Evolutionary conservation across 495 filamentous ascomycete genomes (phyloP).

Genomic region (Aspergillus biplanus): DNA sequence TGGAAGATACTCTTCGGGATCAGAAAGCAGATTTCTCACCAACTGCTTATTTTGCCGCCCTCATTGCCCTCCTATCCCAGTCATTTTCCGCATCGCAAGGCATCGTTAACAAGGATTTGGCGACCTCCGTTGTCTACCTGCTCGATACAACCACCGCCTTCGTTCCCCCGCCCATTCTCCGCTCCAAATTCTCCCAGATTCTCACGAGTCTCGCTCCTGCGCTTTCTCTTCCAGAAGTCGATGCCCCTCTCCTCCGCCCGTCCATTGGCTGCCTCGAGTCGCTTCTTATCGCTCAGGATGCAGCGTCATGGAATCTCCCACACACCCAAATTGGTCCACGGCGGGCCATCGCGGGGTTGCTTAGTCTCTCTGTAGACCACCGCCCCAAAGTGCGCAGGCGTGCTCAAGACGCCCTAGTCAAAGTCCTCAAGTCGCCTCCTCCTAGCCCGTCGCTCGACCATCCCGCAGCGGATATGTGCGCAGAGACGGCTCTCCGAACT

Average conservation of each 20-base stretch:
- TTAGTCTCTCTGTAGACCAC: constrained; percentile 81
- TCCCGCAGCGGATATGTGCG: constrained; percentile 93
- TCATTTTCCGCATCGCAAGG: constrained; percentile 63
- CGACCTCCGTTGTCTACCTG: constrained; percentile 89
- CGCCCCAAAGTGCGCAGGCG: constrained; percentile 94
- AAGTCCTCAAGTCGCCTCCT: constrained; percentile 79
- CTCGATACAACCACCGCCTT: constrained; percentile 87
- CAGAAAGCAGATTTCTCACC: constrained; percentile 80
- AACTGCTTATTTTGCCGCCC: constrained; percentile 93
- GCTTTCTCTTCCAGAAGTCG: constrained; percentile 76
- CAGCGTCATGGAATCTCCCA: constrained; percentile 81
- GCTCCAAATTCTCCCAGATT: constrained; percentile 92
- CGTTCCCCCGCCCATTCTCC: constrained; percentile 81
- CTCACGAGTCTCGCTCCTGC: constrained; percentile 83
- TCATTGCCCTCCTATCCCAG: constrained; percentile 86
- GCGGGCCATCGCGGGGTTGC: constrained; percentile 81
- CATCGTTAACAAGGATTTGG: constrained; percentile 79
- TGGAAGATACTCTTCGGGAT: constrained; percentile 88
- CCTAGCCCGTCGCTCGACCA: constrained; percentile 91
- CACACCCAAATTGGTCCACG: constrained; percentile 85
- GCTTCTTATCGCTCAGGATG: constrained; percentile 85
- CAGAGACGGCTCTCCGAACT: constrained; percentile 79
- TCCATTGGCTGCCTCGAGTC: constrained; percentile 94
- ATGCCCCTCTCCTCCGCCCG: constrained; percentile 81
- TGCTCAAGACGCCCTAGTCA: constrained; percentile 85